Conservation (phyloP, 306 rosid species). For the Rubus parviflorus region DNA sequence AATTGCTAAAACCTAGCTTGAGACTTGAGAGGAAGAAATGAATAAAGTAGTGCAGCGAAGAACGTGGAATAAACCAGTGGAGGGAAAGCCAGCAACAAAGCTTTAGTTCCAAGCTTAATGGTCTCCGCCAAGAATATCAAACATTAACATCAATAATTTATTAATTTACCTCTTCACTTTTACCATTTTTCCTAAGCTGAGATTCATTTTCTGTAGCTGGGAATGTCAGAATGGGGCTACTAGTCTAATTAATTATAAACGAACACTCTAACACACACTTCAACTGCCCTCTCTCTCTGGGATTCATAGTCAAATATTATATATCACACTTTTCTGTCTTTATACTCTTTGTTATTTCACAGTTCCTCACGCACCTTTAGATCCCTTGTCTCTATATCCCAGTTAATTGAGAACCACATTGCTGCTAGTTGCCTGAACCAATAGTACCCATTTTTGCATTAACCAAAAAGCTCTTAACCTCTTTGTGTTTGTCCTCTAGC, state of each 20-base stretch:
- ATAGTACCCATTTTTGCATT: constrained; percentile 35
- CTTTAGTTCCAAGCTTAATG: constrained; percentile 35
- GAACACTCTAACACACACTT: constrained; percentile 2
- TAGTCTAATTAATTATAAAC: constrained; percentile 20
- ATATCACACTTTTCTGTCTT: constrained; percentile 50
- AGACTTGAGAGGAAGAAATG: background rate
- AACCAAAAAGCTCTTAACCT: constrained; percentile 27
- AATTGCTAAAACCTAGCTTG: background rate
- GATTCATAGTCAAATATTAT: constrained; percentile 42
- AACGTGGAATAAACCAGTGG: constrained; percentile 26
- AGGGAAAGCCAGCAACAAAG: constrained; percentile 36
- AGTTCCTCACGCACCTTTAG: constrained; percentile 26
- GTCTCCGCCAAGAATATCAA: constrained; percentile 14
- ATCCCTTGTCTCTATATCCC: constrained; percentile 45
- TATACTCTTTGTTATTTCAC: constrained; percentile 50
- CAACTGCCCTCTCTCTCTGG: constrained; percentile 22
- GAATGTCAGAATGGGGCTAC: constrained; percentile 50
- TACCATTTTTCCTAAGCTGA: background rate
- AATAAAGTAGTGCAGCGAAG: constrained; percentile 29
- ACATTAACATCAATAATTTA: background rate
- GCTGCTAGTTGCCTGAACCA: constrained; percentile 31
- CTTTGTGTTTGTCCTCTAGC: constrained; percentile 62
- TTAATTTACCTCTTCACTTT: constrained; percentile 26
- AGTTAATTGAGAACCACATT: constrained; percentile 33
- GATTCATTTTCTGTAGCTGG: constrained; percentile 21